Evolutionary conservation across 257 asterid species (phyloP).

Genomic region (Plantago major): DNA sequence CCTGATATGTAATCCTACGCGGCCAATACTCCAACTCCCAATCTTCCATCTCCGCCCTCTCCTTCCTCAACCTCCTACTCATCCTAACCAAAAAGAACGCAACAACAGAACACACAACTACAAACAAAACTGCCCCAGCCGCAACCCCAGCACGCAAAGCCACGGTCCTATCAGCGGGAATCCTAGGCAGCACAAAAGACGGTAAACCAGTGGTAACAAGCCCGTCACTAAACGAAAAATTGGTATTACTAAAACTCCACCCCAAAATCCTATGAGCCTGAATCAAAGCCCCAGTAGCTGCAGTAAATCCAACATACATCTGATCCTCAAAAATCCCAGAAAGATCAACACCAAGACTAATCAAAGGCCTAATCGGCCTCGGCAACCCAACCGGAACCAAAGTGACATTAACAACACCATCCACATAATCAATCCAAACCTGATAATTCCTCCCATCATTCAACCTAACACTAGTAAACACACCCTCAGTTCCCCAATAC

Average conservation of each 20-base stretch:
- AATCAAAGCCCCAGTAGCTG: constrained; percentile 29
- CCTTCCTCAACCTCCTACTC: constrained; percentile 26
- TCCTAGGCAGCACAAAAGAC: constrained; percentile 31
- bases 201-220: constrained; percentile 31
- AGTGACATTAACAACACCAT: constrained; percentile 45
- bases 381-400: constrained; percentile 48
- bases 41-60: constrained; percentile 31
- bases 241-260: constrained; percentile 50
- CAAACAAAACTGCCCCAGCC: constrained; percentile 3
- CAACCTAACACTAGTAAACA: constrained; percentile 38
- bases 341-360: constrained; percentile 29
- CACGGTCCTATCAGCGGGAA: constrained; percentile 17
- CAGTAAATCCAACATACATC: constrained; percentile 40
- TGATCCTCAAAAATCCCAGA: constrained; percentile 24
- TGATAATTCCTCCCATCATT: constrained; percentile 58
- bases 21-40: constrained; percentile 57
- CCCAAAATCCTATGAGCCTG: constrained; percentile 33
- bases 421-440: constrained; percentile 70
- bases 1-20: constrained; percentile 32
- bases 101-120: constrained; percentile 15
- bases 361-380: constrained; percentile 52
- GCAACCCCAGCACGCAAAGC: constrained; percentile 25
- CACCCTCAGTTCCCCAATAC: constrained; percentile 44
- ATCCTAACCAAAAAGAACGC: constrained; percentile 15
- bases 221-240: constrained; percentile 35